Conservation (phyloP, 441 rosid genomes). For the Cnidoscolus chayamansa region DNA sequence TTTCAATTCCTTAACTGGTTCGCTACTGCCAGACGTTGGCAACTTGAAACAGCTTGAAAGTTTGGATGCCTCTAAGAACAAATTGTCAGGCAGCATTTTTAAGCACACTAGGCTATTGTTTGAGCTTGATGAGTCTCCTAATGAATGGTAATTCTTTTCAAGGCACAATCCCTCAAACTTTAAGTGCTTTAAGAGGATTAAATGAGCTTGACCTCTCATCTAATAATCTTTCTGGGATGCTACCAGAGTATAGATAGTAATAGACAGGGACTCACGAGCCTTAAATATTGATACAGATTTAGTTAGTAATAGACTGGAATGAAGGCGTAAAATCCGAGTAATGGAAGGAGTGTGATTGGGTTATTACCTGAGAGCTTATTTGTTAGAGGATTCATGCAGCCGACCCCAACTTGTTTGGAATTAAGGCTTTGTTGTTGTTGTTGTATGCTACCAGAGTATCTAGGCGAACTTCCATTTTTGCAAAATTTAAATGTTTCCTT, state of each 20-base stretch:
- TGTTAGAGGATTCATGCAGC: too few species aligned
- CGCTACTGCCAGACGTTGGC: neutral
- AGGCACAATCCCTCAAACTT: constrained; percentile 27
- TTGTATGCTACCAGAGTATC: constrained; percentile 16
- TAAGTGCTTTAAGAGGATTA: constrained; percentile 27
- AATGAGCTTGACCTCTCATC: constrained; percentile 24
- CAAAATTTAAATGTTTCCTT: constrained; percentile 15
- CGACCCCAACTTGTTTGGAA: too few species aligned
- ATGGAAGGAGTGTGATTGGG: too few species aligned
- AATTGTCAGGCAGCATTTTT: constrained; percentile 27
- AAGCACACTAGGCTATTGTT: constrained; percentile 8
- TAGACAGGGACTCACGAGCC: too few species aligned
- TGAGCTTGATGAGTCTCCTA: neutral
- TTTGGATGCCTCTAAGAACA: constrained; percentile 11
- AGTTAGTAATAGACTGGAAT: too few species aligned
- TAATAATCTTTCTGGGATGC: constrained; percentile 25
- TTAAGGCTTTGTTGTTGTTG: too few species aligned
- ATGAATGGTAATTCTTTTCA: constrained; percentile 22
- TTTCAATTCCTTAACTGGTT: constrained; percentile 15
- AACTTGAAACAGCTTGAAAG: neutral
- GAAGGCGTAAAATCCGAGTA: too few species aligned
- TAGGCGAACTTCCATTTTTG: neutral
- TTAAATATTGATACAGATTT: too few species aligned
- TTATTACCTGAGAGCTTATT: too few species aligned
- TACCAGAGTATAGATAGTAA: constrained; percentile 11